Evolutionary conservation across 257 asterid genomes (phyloP).

Genomic region (Ballota nigra): DNA sequence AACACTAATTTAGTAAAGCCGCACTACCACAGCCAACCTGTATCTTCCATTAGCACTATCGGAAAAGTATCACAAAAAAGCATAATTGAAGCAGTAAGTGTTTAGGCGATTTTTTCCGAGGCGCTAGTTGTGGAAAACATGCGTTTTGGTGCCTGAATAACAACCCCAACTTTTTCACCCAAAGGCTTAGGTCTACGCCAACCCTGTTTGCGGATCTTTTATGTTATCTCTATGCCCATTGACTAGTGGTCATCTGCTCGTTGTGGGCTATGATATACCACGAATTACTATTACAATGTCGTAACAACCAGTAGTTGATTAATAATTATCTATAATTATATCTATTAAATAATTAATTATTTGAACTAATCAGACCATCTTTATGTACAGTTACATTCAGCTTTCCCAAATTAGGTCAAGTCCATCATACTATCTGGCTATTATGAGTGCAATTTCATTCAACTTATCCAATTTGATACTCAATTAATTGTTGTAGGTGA

Average conservation of each 20-base stretch:
- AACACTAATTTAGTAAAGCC: background rate
- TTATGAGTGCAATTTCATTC: background rate
- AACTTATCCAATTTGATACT: slow-evolving; percentile 11
- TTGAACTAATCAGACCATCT: background rate
- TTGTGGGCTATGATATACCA: background rate
- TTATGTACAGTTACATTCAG: background rate
- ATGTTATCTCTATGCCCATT: no score
- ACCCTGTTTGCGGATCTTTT: background rate
- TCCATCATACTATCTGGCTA: background rate
- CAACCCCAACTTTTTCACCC: background rate
- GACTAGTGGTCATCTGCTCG: slow-evolving; percentile 8
- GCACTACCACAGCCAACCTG: background rate
- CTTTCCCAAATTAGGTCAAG: background rate
- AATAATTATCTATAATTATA: background rate
- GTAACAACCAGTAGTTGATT: background rate
- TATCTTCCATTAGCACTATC: no score
- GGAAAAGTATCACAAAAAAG: no score
- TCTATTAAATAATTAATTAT: background rate
- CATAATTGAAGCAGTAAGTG: no score
- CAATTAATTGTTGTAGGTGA: slow-evolving; percentile 45
- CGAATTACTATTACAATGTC: background rate
- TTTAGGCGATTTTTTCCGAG: background rate
- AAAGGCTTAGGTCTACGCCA: background rate
- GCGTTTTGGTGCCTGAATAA: background rate
- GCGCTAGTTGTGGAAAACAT: background rate